Percentiles rank a stretch among this genome's conserved stretches.
Conservation (phyloP, 2,329 filamentous ascomycete genomes). For the Paecilomyces sp. region DNA sequence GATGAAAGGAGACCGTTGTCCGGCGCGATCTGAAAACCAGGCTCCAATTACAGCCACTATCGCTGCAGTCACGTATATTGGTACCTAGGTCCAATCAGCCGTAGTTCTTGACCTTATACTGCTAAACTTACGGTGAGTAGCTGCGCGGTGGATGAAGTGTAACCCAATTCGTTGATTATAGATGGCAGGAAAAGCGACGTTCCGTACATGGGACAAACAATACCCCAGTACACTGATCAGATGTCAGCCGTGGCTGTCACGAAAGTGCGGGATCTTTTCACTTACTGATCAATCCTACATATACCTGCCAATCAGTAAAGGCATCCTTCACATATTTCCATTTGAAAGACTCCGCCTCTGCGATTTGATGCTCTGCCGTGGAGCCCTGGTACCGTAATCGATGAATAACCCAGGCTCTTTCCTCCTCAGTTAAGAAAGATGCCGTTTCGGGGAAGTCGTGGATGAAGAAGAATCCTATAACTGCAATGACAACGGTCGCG, state of each 20-base stretch:
- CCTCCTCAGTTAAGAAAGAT: conserved; percentile 33
- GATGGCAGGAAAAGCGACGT: conserved; percentile 34
- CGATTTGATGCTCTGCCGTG: conserved; percentile 16
- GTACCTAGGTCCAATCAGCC: conserved; percentile 14
- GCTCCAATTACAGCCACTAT: conserved; percentile 38
- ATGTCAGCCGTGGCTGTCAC: background rate
- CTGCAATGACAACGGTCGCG: conserved; percentile 36
- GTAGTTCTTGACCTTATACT: background rate
- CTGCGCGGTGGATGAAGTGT: conserved; percentile 31
- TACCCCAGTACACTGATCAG: conserved; percentile 33
- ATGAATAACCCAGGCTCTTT: conserved; percentile 31
- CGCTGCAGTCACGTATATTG: conserved; percentile 34
- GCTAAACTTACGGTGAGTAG: conserved; percentile 25
- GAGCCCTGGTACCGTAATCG: conserved; percentile 30
- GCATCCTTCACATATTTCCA: conserved; percentile 33
- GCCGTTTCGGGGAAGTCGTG: conserved; percentile 40
- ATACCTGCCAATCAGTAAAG: conserved; percentile 37
- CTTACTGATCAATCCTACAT: conserved; percentile 31
- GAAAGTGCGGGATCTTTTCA: background rate
- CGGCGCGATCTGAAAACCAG: conserved; percentile 50
- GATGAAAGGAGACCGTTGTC: conserved; percentile 50
- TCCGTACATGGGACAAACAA: conserved; percentile 35
- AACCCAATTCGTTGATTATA: conserved; percentile 36
- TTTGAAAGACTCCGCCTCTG: conserved; percentile 25
- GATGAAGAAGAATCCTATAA: conserved; percentile 38